Base-by-base conservation (phyloP, 1,284 basidiomycete genomes). In the Pseudozyma thailandica region DNA sequence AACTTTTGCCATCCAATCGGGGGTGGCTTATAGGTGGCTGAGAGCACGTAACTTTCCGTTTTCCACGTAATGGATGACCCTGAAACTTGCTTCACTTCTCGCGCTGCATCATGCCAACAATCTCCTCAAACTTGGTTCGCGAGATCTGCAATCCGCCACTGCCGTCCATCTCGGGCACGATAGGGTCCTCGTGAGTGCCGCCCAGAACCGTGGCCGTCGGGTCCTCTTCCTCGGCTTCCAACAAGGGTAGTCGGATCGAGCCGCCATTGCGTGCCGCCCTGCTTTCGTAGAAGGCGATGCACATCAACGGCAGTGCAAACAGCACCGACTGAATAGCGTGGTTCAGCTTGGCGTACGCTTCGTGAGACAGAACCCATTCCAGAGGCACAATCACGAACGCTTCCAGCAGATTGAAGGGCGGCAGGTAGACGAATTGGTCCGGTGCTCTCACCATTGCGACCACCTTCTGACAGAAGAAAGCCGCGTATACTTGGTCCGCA, bases 321-420 rank as follows among this genome's bases (percentile, higher is more conserved):
- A 79, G 56, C 27, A 72, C 50, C 48, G 57, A 57, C 52, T 79
- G 75, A 23, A 78, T 61, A 16, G 41, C 39, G 41, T 62, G 43
- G 37, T 78, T 76, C 41, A 78, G 47, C 16, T 38, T 45, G n/a
- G 64, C 66, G 52, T 79, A 79, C 23, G 55, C 37, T n/a, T 59
- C 42, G 28, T 60, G 60, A n/a, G 72, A 53, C 41, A 44, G 15
- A 28, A 86, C 89, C 75, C 78, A 93, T 91, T 95, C 93, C 45
- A 92, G 86, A 13, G 94, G 94, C 0, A 89, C 91, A 58, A 95
- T 85, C 39, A 95, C 84, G 74, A 93, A 83, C 0, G 87, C 85
- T 83, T 97, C 94, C 64, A 95, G 84, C 43, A 97, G 85, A 81
- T 96, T 98, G 86, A 95, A 87, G 0, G 87, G 87, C 1, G 86